Evolutionary conservation across 228 moss, liverwort and hornwort genomes (phyloP).

Genomic region (Sphagnum fallax): DNA sequence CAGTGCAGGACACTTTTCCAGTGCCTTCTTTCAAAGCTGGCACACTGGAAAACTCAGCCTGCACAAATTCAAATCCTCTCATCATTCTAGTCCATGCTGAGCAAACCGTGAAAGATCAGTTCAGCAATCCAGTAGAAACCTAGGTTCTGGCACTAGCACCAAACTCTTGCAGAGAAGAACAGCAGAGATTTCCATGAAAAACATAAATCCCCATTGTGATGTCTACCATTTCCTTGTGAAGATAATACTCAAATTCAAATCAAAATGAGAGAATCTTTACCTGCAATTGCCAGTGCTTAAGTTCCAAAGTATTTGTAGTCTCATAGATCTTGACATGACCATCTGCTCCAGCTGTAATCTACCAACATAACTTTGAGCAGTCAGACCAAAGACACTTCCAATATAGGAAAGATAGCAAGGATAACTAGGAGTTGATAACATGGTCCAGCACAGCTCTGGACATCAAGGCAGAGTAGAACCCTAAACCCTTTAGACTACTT

Average conservation of each 20-base stretch:
- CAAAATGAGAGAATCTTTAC: conserved; percentile 11
- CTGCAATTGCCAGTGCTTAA: conserved; percentile 90
- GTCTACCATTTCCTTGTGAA: not conserved
- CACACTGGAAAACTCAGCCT: conserved; percentile 93
- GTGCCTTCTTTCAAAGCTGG: conserved; percentile 64
- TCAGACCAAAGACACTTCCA: not conserved
- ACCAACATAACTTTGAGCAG: not conserved
- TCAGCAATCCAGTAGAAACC: not conserved
- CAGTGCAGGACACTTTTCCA: conserved; percentile 53
- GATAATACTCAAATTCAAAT: too few species aligned
- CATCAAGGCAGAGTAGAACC: too few species aligned
- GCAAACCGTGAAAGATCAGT: not conserved
- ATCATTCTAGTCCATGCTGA: not conserved
- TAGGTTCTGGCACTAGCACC: too few species aligned
- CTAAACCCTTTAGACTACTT: too few species aligned
- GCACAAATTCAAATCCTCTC: not conserved
- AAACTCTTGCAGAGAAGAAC: too few species aligned
- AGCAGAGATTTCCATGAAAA: too few species aligned
- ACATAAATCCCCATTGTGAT: not conserved
- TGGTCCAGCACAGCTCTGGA: too few species aligned
- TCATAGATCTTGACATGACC: conserved; percentile 78
- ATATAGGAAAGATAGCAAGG: not conserved
- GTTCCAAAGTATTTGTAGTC: conserved; percentile 49
- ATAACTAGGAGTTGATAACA: too few species aligned
- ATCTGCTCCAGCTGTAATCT: conserved; percentile 80